These are phyloP conservation scores for Lathyrus oleraceus DNA, from an alignment of 306 rosid species.

Conservation along the genomic window DNA sequence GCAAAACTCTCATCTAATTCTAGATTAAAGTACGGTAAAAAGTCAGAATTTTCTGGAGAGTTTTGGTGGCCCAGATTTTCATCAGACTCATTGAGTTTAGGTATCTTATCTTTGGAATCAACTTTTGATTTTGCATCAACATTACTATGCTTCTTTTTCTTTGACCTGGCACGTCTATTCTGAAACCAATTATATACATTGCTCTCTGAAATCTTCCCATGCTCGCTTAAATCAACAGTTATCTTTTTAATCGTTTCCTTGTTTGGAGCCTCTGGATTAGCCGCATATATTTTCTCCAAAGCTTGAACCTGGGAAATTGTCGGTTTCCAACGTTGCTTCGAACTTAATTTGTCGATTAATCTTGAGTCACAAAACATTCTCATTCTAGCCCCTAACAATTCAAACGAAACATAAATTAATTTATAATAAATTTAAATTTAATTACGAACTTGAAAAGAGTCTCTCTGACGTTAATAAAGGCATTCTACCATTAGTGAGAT, in stretches of 20 bases:
- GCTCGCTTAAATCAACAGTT: slow-evolving; percentile 73
- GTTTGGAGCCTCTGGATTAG: slow-evolving; percentile 79
- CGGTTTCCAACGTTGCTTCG: slow-evolving; percentile 93
- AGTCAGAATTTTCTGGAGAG: too few species aligned
- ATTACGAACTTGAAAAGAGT: too few species aligned
- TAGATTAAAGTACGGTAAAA: slow-evolving; percentile 27
- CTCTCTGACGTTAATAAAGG: background rate
- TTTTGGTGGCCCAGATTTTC: slow-evolving; percentile 61
- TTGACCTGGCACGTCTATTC: slow-evolving; percentile 91
- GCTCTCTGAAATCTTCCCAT: slow-evolving; percentile 83
- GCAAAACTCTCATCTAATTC: slow-evolving; percentile 53
- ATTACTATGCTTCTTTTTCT: slow-evolving; percentile 65
- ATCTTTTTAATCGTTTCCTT: slow-evolving; percentile 93
- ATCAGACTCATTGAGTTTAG: slow-evolving; percentile 54
- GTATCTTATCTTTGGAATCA: slow-evolving; percentile 83
- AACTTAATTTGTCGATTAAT: slow-evolving; percentile 68
- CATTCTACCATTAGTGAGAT: slow-evolving; percentile 49
- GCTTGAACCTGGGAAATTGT: slow-evolving; percentile 77
- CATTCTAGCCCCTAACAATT: slow-evolving; percentile 65
- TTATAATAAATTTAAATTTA: background rate
- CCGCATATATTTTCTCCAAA: slow-evolving; percentile 77
- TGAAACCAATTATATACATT: slow-evolving; percentile 97
- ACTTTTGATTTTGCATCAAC: slow-evolving; percentile 67
- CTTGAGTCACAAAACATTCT: slow-evolving; percentile 69
- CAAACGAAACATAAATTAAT: slow-evolving; percentile 7